phyloP scores from a whole-genome alignment of 2,329 filamentous ascomycete species.

The Fusarium piperis region DNA sequence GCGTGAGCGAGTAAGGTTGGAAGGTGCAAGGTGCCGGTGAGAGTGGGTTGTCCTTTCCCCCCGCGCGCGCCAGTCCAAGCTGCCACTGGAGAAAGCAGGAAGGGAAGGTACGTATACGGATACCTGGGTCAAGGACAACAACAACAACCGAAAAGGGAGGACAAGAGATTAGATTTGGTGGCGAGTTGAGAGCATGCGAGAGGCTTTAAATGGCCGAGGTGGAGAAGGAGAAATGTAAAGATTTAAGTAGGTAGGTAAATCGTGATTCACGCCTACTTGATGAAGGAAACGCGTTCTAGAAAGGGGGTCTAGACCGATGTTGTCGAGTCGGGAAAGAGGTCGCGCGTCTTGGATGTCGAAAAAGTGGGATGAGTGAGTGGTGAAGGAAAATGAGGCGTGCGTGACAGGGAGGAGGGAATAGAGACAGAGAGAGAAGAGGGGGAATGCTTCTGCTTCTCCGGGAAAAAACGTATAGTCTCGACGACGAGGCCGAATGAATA shows the following conservation, averaged over 20 bases:
- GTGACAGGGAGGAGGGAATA: constrained; percentile 19
- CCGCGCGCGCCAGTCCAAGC: constrained; percentile 35
- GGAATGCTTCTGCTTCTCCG: neutral
- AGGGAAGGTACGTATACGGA: constrained; percentile 26
- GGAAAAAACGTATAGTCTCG: constrained; percentile 5
- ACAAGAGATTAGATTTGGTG: constrained; percentile 18
- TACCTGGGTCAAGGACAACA: constrained; percentile 2
- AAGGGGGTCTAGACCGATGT: neutral
- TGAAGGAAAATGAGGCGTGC: neutral
- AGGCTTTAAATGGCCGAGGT: constrained; percentile 2
- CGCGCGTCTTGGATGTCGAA: constrained; percentile 20
- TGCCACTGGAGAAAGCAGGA: constrained; percentile 2
- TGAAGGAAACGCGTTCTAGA: constrained; percentile 5
- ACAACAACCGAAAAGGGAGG: constrained; percentile 31
- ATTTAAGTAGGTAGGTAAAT: neutral
- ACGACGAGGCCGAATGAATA: constrained; percentile 7
- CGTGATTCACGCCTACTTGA: constrained; percentile 14
- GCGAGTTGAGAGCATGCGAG: constrained; percentile 8
- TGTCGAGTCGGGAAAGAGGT: constrained; percentile 28
- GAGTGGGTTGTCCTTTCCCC: constrained; percentile 31
- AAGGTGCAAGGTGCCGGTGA: neutral
- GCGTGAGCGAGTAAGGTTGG: constrained; percentile 27
- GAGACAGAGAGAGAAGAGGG: constrained; percentile 12
- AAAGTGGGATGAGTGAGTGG: constrained; percentile 28
- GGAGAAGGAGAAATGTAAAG: neutral